A percentile compares a stretch with the other conserved stretches of the same genome.
These are phyloP conservation scores for Sequoiadendron giganteum DNA, from an alignment of 75 land plant genomes.

Conservation along the genomic window DNA sequence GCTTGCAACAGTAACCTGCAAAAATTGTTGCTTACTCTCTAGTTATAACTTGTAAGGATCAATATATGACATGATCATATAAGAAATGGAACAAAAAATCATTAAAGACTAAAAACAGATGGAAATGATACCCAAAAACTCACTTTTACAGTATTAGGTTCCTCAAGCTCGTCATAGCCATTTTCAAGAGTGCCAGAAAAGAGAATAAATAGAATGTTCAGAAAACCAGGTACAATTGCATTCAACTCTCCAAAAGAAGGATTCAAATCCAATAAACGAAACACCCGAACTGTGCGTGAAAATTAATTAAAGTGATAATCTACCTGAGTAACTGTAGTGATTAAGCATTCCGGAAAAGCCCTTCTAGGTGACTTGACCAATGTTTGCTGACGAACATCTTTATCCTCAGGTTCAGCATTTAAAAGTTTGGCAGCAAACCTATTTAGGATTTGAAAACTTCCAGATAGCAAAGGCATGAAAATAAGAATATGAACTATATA, in stretches of 20 bases:
- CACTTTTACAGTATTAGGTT: constrained; percentile 21
- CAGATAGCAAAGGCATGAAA: neutral
- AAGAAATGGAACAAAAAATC: neutral
- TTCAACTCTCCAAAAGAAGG: neutral
- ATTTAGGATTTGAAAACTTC: neutral
- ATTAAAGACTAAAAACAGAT: neutral
- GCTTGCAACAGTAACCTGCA: constrained; percentile 40
- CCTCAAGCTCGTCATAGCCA: constrained; percentile 39
- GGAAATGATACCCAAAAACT: neutral
- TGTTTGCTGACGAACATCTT: constrained; percentile 83
- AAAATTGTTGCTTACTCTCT: neutral
- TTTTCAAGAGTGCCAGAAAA: constrained; percentile 40
- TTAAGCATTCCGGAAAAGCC: constrained; percentile 41
- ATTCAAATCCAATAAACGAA: neutral
- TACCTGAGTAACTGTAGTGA: constrained; percentile 50
- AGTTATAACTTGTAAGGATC: neutral
- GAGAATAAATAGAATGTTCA: neutral
- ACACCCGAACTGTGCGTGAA: neutral
- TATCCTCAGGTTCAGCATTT: constrained; percentile 78
- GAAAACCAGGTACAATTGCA: neutral
- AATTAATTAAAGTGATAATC: neutral
- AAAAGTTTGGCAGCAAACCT: constrained; percentile 89
- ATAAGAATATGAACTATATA: neutral
- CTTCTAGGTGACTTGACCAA: constrained; percentile 56
- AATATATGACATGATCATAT: neutral